Base-by-base conservation (phyloP, 805 yeast genomes). In the Starmerella vaccinii region DNA sequence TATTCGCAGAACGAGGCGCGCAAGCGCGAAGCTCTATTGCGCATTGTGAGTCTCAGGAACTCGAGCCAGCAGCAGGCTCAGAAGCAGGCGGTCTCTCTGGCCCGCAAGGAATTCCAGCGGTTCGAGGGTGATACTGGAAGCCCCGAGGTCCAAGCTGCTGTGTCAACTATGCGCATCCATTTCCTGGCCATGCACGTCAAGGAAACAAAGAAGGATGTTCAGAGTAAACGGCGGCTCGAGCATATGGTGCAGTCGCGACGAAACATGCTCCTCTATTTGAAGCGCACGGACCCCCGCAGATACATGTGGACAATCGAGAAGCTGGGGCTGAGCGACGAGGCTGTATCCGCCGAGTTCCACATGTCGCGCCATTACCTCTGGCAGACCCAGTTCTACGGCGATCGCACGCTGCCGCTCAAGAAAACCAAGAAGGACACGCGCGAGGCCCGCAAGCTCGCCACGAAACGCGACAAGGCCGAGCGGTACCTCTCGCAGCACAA, bases 141-240 rank as follows among this genome's bases (percentile, higher is more conserved):
- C 1, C 80, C 95, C 49, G 97, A 90, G 68, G 96, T 89, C 23
- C 97, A 89, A 68, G 96, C 97, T 2, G 97, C 97, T 2, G 76
- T 85, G 24, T 70, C 82, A 70, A 87, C 97, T 0, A 81, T 86
- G 45, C 77, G 78, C 61, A 86, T 92, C 59, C 84, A 82, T 58
- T 80, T 77, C 57, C 71, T 85, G 55, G 85, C 85, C 71, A 75
- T 77, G 40, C 96, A 89, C 63, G 75, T 84, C 50, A 74, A 76
- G 59, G 73, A 76, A 46, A 73, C 80, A 63, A 81, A 79, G 57
- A 83, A 88, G 65, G 97, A 90, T 68, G 71, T 76, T 58, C 72
- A 74, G 38, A 81, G 81, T 59, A 78, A 80, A 50, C 81, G 92
- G 62, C 67, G 72, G 34, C 78, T 88, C 44, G 80, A 95, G 67